Evolutionary conservation across 805 yeast species (phyloP).

Genomic region (Candida loeiensis): DNA sequence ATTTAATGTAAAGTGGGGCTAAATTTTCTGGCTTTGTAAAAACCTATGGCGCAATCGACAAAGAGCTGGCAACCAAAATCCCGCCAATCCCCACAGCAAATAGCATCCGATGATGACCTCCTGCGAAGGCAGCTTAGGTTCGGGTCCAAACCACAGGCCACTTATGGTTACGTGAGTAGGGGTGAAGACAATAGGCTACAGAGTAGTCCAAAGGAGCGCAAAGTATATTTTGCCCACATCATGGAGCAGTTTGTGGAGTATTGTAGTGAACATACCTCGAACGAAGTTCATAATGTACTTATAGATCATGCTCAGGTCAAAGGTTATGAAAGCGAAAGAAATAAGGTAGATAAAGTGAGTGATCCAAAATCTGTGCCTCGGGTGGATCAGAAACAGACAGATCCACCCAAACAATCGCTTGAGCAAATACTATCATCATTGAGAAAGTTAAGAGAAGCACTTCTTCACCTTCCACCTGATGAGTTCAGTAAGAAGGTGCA

Average conservation of each 20-base stretch:
- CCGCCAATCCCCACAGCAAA: background rate
- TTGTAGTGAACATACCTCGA: conserved; percentile 23
- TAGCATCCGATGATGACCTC: background rate
- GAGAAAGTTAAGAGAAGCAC: conserved; percentile 55
- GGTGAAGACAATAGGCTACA: conserved; percentile 54
- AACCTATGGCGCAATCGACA: background rate
- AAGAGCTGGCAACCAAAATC: too few species aligned
- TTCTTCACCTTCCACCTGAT: conserved; percentile 36
- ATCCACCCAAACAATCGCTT: background rate
- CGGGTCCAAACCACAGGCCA: conserved; percentile 11
- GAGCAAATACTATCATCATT: conserved; percentile 23
- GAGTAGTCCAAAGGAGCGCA: conserved; percentile 40
- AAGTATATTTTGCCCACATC: conserved; percentile 37
- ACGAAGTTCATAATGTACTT: conserved; percentile 4
- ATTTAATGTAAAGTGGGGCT: conserved; percentile 1
- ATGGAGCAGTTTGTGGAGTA: conserved; percentile 25
- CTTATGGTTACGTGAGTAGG: conserved; percentile 56
- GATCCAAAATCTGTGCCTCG: too few species aligned
- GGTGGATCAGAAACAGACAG: too few species aligned
- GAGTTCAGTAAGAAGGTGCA: conserved; percentile 45
- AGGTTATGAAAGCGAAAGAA: background rate
- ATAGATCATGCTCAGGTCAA: background rate
- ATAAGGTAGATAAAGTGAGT: too few species aligned
- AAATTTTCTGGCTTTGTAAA: conserved; percentile 1
- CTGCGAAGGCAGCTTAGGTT: conserved; percentile 2